phyloP scores from a whole-genome alignment of 441 rosid species.

The Gossypium lobatum region DNA sequence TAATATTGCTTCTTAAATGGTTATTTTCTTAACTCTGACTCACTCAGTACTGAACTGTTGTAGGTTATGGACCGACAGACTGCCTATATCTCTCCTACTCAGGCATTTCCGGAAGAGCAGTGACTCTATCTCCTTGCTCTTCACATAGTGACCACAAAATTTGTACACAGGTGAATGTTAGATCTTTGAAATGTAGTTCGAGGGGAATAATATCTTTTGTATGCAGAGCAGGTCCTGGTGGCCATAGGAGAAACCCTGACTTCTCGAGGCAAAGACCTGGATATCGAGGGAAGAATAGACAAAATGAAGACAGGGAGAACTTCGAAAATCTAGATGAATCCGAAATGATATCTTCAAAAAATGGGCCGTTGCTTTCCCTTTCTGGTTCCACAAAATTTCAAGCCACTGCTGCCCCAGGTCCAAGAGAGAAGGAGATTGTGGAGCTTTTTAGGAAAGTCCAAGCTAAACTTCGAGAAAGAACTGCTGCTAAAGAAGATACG shows the following conservation, averaged over 20 bases:
- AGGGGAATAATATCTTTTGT: slow-evolving; percentile 31
- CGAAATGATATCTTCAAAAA: slow-evolving; percentile 44
- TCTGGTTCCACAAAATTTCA: slow-evolving; percentile 53
- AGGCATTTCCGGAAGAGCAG: slow-evolving; percentile 41
- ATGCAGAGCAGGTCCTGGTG: slow-evolving; percentile 56
- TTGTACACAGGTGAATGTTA: slow-evolving; percentile 26
- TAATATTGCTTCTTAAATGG: neutral
- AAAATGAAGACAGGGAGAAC: slow-evolving; percentile 45
- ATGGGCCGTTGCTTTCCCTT: slow-evolving; percentile 50
- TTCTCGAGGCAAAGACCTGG: slow-evolving; percentile 52
- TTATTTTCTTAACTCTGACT: neutral
- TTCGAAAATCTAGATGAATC: slow-evolving; percentile 47
- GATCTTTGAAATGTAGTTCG: slow-evolving; percentile 28
- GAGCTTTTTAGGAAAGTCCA: slow-evolving; percentile 80
- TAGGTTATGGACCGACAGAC: slow-evolving; percentile 50
- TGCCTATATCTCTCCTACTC: slow-evolving; percentile 33
- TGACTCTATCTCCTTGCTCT: slow-evolving; percentile 30
- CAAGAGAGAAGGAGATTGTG: slow-evolving; percentile 74
- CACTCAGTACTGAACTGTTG: slow-evolving; percentile 8
- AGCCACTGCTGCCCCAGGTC: slow-evolving; percentile 63
- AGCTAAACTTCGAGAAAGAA: slow-evolving; percentile 68
- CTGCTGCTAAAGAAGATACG: slow-evolving; percentile 48
- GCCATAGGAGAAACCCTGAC: slow-evolving; percentile 66
- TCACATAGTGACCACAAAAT: slow-evolving; percentile 22
- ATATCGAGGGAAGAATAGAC: slow-evolving; percentile 48